Evolutionary conservation across 2,329 filamentous ascomycete species (phyloP).

Genomic region (Xylaria polymorpha): DNA sequence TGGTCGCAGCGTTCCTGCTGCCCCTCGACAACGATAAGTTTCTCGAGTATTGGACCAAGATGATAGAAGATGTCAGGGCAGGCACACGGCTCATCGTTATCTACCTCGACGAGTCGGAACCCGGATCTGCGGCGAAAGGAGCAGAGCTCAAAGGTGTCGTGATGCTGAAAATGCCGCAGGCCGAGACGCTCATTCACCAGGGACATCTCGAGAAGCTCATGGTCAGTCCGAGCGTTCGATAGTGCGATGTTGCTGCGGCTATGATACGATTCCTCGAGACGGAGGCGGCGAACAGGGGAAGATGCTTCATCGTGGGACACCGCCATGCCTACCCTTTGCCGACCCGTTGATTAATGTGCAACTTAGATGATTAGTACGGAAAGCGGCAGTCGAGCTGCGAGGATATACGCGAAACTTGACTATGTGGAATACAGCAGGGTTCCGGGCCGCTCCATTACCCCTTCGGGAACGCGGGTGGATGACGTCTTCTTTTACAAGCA

Average conservation of each 20-base stretch:
- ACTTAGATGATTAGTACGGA: slow-evolving; percentile 65
- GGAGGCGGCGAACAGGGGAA: slow-evolving; percentile 61
- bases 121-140: slow-evolving; percentile 53
- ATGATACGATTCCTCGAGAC: slow-evolving; percentile 67
- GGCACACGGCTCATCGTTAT: slow-evolving; percentile 65
- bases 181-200: slow-evolving; percentile 67
- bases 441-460: slow-evolving; percentile 64
- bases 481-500: slow-evolving; percentile 71
- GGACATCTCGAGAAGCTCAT: slow-evolving; percentile 69
- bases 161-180: slow-evolving; percentile 63
- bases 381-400: slow-evolving; percentile 63
- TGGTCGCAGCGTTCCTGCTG: slow-evolving; percentile 69
- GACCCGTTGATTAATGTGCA: background rate
- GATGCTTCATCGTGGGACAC: slow-evolving; percentile 61
- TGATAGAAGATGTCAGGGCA: slow-evolving; percentile 7
- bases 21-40: slow-evolving; percentile 57
- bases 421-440: slow-evolving; percentile 67
- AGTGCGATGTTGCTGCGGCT: slow-evolving; percentile 62
- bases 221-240: slow-evolving; percentile 62
- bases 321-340: background rate
- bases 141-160: slow-evolving; percentile 61
- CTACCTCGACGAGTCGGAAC: slow-evolving; percentile 54
- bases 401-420: slow-evolving; percentile 66
- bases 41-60: slow-evolving; percentile 20
- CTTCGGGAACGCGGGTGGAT: slow-evolving; percentile 61